phyloP scores from a whole-genome alignment of 495 filamentous ascomycete species.

The Niebla homalea region DNA sequence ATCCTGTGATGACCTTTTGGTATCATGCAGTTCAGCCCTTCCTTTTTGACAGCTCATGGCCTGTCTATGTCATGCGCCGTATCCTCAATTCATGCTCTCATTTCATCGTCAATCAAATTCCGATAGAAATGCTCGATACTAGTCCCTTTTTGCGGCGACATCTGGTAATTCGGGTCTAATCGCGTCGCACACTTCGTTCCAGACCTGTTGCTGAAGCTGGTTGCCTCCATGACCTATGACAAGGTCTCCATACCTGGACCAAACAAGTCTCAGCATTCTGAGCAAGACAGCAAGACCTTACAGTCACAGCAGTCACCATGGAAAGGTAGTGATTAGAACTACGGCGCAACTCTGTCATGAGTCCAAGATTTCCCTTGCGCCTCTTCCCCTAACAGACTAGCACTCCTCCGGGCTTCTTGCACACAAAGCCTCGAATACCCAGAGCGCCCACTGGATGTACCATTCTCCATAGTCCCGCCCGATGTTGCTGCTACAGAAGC shows the following conservation, averaged over 20 bases:
- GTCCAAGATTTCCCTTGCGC: slow-evolving; percentile 40
- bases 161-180: slow-evolving; percentile 19
- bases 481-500: slow-evolving; percentile 28
- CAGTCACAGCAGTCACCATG: background rate
- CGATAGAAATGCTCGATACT: too few relatives aligned
- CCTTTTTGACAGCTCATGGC: too few relatives aligned
- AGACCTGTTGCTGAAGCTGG: slow-evolving; percentile 26
- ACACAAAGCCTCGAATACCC: slow-evolving; percentile 29
- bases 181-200: slow-evolving; percentile 28
- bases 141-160: too few relatives aligned
- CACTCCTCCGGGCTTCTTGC: slow-evolving; percentile 37
- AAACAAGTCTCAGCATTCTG: background rate
- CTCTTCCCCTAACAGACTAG: slow-evolving; percentile 32
- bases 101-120: too few relatives aligned
- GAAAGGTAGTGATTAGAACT: too few relatives aligned
- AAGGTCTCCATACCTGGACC: background rate
- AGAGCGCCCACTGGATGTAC: slow-evolving; percentile 25
- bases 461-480: slow-evolving; percentile 22
- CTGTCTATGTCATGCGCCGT: too few relatives aligned
- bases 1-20: too few relatives aligned
- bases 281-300: background rate
- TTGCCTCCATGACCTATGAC: slow-evolving; percentile 23
- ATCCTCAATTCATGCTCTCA: too few relatives aligned
- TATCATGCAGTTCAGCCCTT: too few relatives aligned
- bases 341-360: slow-evolving; percentile 13